Base-by-base conservation (phyloP, 1,284 basidiomycete species). In the Trichosporon ovoides region DNA sequence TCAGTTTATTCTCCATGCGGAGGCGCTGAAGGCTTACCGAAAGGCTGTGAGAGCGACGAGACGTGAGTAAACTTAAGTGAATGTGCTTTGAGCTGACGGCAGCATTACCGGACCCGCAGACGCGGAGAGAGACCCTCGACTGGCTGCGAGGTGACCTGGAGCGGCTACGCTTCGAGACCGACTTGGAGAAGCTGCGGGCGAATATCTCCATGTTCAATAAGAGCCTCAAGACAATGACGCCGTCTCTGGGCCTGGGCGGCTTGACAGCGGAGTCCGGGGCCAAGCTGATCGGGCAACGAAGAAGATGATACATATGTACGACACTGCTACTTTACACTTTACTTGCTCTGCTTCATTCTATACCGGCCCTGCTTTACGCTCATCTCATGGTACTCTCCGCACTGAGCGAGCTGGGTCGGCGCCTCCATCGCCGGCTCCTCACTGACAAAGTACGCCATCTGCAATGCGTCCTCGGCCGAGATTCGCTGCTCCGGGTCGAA, bases 401-500 rank as follows among this genome's bases (percentile, higher is more conserved):
- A 68, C 7, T 55, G 55, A 24, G 64, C 66, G 49, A 74, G 62
- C 91, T 88, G 87, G 33, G 83, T 78, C 5, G 96, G 96, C 53
- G 83, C 81, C 66, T 85, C 83, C 54, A 91, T 83, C 35, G 73
- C 67, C 1, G 95, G 95, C 37, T 83, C 80, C 74, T 96, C 92
- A 38, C 82, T 78, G 40, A 78, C 83, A 76, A 98, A 98, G 79
- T 97, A 99, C 1, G 85, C 79, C 50, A 87, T 81, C 43, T 85
- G 79, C 60, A 98, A 82, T 5, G 95, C 95, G 66, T 91, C 85
- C 33, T 80, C 72, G 0, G 96, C 94, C 2, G 85, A 86, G 31
- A 86, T 82, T n/a, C 95, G 83, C 62, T 83, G 82, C 3, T 77
- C 71, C 1, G 96, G 94, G 75, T 98, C 85, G 70, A 88, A 95